These are phyloP conservation scores for Camellia oleifera DNA, from an alignment of 179 eudicot species.

Conservation along the genomic window DNA sequence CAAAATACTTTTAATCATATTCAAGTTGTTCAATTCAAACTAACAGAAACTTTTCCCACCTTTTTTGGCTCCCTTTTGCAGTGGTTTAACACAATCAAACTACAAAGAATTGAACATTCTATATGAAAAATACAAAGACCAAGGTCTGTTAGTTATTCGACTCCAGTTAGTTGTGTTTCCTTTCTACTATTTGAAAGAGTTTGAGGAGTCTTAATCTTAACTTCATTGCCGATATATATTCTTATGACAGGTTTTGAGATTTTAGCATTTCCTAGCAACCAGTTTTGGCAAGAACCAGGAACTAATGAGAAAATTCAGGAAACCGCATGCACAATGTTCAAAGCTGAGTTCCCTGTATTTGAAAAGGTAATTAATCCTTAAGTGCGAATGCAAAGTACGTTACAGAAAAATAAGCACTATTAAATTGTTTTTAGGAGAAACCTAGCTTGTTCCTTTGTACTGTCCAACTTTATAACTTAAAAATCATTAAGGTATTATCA, in stretches of 20 bases:
- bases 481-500: neutral
- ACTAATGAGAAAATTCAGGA: conserved; percentile 67
- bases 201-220: neutral
- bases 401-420: neutral
- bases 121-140: conserved; percentile 58
- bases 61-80: conserved; percentile 22
- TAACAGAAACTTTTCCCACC: neutral
- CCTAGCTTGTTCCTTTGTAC: neutral
- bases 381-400: neutral
- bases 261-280: conserved; percentile 88
- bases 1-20: neutral
- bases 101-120: conserved; percentile 64
- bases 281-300: conserved; percentile 90
- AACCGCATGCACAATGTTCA: conserved; percentile 60
- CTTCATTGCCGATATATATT: neutral
- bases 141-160: conserved; percentile 34
- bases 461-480: neutral
- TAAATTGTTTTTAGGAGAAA: neutral
- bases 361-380: conserved; percentile 56
- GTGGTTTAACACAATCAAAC: conserved; percentile 71
- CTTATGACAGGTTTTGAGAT: conserved; percentile 60
- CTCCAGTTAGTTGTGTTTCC: neutral
- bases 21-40: neutral
- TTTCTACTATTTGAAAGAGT: neutral
- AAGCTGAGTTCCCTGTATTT: conserved; percentile 81